A percentile compares a stretch with the other conserved stretches of the same genome.
These are phyloP conservation scores for Tuber brumale DNA, from an alignment of 495 filamentous ascomycete genomes.

Conservation along the genomic window DNA sequence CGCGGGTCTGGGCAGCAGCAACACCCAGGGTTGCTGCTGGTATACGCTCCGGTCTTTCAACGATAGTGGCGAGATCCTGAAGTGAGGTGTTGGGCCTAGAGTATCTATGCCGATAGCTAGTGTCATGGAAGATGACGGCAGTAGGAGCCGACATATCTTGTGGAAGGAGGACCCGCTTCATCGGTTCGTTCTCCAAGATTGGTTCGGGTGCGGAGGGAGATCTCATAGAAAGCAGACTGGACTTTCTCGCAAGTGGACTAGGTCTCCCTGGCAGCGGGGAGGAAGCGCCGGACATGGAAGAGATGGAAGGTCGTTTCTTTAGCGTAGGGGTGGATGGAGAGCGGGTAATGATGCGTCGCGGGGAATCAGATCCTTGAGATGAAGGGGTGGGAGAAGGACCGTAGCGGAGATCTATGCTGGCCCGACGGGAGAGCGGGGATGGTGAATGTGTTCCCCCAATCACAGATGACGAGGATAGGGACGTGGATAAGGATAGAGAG, in stretches of 20 bases:
- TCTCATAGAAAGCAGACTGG: slow-evolving; percentile 31
- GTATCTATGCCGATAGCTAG: slow-evolving; percentile 87
- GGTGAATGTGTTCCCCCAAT: slow-evolving; percentile 7
- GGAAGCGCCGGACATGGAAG: slow-evolving; percentile 25
- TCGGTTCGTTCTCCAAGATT: slow-evolving; percentile 14
- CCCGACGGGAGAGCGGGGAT: slow-evolving; percentile 31
- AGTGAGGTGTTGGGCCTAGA: slow-evolving; percentile 70
- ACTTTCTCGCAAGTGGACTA: slow-evolving; percentile 23
- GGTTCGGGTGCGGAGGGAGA: slow-evolving; percentile 36
- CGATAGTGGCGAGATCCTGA: slow-evolving; percentile 62
- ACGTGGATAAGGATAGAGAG: slow-evolving; percentile 21
- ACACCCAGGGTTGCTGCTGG: slow-evolving; percentile 76
- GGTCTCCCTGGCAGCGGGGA: slow-evolving; percentile 11
- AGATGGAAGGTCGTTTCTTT: slow-evolving; percentile 36
- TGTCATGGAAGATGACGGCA: slow-evolving; percentile 79
- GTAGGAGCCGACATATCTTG: slow-evolving; percentile 52
- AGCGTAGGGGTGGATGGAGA: slow-evolving; percentile 41
- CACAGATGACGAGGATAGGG: slow-evolving; percentile 16
- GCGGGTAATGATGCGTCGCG: slow-evolving; percentile 23
- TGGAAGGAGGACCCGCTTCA: slow-evolving; percentile 25
- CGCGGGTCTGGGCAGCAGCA: slow-evolving; percentile 76
- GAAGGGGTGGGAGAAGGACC: slow-evolving; percentile 31
- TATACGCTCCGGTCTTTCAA: slow-evolving; percentile 87
- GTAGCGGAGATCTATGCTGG: slow-evolving; percentile 34
- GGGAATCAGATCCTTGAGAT: slow-evolving; percentile 29